Evolutionary conservation across 1,284 basidiomycete species (phyloP).

Genomic region (Fomitopsis pinicola): DNA sequence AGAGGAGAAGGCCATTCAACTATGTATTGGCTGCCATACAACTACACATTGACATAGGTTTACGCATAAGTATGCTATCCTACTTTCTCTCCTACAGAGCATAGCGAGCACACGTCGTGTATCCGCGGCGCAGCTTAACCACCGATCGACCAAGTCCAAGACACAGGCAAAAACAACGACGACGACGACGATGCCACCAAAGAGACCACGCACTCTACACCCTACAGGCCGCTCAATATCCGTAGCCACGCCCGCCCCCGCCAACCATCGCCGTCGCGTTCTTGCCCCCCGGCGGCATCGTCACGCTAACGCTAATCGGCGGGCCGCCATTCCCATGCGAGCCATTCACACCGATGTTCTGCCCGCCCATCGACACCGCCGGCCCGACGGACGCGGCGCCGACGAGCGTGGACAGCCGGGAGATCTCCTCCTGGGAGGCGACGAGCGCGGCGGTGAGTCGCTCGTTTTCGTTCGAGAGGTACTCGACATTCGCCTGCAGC

Average conservation of each 20-base stretch:
- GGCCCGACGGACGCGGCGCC: constrained; percentile 51
- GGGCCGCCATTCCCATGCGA: constrained; percentile 19
- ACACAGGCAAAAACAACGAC: not conserved
- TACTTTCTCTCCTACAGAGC: not conserved
- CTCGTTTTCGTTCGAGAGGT: constrained; percentile 88
- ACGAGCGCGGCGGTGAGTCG: constrained; percentile 78
- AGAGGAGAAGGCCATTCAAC: not conserved
- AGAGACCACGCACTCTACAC: not conserved
- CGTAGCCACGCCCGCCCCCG: constrained; percentile 25
- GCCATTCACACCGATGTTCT: not conserved
- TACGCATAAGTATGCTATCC: constrained; percentile 2
- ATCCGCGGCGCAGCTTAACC: not conserved
- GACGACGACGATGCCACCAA: too few species aligned
- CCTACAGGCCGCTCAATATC: constrained; percentile 11
- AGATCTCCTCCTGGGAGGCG: constrained; percentile 74
- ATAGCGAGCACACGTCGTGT: not conserved
- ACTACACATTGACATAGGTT: not conserved
- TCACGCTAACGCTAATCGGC: constrained; percentile 32
- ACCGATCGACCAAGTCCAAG: not conserved
- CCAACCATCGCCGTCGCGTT: constrained; percentile 24
- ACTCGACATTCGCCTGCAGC: constrained; percentile 92
- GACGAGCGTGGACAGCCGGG: constrained; percentile 69
- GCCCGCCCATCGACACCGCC: constrained; percentile 21
- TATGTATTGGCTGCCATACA: not conserved
- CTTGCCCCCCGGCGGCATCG: constrained; percentile 28